Conservation (phyloP, 1,284 basidiomycete species). For the Puccinia triticina region DNA sequence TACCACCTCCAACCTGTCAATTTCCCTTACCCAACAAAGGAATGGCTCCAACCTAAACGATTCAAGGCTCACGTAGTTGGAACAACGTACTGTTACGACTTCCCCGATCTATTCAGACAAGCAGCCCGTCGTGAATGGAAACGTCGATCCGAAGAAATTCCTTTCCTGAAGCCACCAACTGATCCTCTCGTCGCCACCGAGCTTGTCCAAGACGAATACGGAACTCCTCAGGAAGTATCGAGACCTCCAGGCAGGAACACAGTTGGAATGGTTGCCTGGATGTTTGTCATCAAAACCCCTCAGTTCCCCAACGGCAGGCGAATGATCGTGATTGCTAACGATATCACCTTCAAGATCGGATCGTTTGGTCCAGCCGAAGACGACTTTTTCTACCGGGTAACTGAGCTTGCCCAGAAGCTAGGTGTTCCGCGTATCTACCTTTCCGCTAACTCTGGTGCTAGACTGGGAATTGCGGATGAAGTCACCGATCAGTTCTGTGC, state of each 20-base stretch:
- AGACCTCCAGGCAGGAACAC: constrained; percentile 90
- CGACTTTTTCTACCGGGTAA: constrained; percentile 92
- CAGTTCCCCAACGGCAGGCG: constrained; percentile 88
- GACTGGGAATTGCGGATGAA: constrained; percentile 94
- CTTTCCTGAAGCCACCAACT: constrained; percentile 74
- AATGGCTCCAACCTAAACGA: constrained; percentile 97
- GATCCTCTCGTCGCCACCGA: constrained; percentile 80
- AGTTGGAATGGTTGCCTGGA: constrained; percentile 98
- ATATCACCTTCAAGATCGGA: constrained; percentile 98
- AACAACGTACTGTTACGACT: constrained; percentile 97
- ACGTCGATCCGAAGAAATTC: constrained; percentile 63
- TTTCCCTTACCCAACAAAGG: constrained; percentile 91
- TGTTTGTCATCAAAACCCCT: constrained; percentile 88
- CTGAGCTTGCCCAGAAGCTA: constrained; percentile 83
- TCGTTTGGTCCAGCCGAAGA: constrained; percentile 96
- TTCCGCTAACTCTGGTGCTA: constrained; percentile 96
- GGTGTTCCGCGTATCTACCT: constrained; percentile 94
- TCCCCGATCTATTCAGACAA: constrained; percentile 97
- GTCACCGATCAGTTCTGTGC: constrained; percentile 83
- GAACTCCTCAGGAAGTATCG: constrained; percentile 84
- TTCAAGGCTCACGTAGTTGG: constrained; percentile 98
- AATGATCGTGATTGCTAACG: constrained; percentile 90
- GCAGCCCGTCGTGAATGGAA: constrained; percentile 92
- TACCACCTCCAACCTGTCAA: constrained; percentile 90
- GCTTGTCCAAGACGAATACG: constrained; percentile 90